Evolutionary conservation across 345 rosid species (phyloP).

Genomic region (Ailanthus altissimus): DNA sequence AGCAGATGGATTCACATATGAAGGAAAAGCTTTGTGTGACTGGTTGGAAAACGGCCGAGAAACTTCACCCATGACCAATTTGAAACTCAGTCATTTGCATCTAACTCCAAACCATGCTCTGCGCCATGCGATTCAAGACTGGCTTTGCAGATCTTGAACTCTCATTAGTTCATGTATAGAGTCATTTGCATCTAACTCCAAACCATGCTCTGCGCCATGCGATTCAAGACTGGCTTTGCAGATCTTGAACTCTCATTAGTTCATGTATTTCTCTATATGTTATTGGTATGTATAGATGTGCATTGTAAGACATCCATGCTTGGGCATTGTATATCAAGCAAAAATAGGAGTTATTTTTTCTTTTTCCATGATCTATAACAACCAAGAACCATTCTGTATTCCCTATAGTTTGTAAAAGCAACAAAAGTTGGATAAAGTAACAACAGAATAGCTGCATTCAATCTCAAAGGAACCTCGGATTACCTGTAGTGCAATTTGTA

Average conservation of each 20-base stretch:
- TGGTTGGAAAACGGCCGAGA: constrained; percentile 65
- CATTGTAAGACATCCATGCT: not conserved
- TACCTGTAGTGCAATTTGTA: not conserved
- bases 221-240: constrained; percentile 81
- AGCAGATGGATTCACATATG: constrained; percentile 76
- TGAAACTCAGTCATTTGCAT: constrained; percentile 50
- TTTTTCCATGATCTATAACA: not conserved
- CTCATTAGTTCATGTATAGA: constrained; percentile 6
- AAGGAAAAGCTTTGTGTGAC: constrained; percentile 57
- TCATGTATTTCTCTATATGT: not conserved
- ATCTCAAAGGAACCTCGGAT: not conserved
- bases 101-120: constrained; percentile 67
- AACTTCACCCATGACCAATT: constrained; percentile 78
- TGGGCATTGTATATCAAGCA: constrained; percentile 12
- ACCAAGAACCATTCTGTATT: not conserved
- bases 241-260: constrained; percentile 30
- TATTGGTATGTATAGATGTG: not conserved
- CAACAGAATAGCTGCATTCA: not conserved
- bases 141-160: constrained; percentile 63
- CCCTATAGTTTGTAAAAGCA: not conserved
- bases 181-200: constrained; percentile 58
- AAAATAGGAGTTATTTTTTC: not conserved
- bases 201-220: constrained; percentile 62
- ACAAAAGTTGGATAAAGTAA: not conserved
- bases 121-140: constrained; percentile 67